Evolutionary conservation across 495 filamentous ascomycete genomes (phyloP).

Genomic region (Neohortaea acidophila): DNA sequence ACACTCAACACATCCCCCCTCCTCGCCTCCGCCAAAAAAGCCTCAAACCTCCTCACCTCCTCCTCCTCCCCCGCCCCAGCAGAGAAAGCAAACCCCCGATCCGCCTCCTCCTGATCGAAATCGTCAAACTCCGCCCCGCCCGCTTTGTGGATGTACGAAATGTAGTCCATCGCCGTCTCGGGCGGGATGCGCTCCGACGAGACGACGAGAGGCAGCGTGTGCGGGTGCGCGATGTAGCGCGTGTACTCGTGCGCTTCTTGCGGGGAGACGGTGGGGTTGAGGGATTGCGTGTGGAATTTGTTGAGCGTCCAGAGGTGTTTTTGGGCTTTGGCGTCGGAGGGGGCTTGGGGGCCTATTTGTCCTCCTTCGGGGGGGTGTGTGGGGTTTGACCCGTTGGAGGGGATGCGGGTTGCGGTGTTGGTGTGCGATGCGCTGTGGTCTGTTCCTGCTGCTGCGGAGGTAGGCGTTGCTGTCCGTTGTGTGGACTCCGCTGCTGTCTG

Average conservation of each 20-base stretch:
- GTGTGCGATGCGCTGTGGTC: not conserved
- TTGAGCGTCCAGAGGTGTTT: constrained; percentile 65
- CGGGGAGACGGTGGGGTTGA: constrained; percentile 60
- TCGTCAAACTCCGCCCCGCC: constrained; percentile 19
- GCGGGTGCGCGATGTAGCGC: constrained; percentile 81
- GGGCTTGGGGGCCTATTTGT: constrained; percentile 23
- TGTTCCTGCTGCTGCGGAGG: too few relatives aligned
- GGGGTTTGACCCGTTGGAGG: too few relatives aligned
- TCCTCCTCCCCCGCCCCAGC: constrained; percentile 36
- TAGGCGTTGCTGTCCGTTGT: too few relatives aligned
- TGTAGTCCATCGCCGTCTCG: constrained; percentile 46
- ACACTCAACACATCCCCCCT: constrained; percentile 79
- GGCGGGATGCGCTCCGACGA: constrained; percentile 45
- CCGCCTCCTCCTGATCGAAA: constrained; percentile 7
- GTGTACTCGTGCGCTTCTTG: constrained; percentile 73
- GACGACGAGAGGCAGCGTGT: constrained; percentile 74
- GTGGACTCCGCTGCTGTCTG: too few relatives aligned
- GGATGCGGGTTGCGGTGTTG: not conserved
- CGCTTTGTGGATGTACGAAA: constrained; percentile 52
- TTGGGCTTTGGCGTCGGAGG: constrained; percentile 25
- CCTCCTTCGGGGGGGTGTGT: constrained; percentile 22
- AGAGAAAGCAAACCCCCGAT: not conserved
- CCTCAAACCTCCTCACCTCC: constrained; percentile 56
- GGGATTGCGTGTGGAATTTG: constrained; percentile 62
- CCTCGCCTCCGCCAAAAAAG: constrained; percentile 48